Base-by-base conservation (phyloP, 768 basidiomycete genomes). In the Suillus americanus region DNA sequence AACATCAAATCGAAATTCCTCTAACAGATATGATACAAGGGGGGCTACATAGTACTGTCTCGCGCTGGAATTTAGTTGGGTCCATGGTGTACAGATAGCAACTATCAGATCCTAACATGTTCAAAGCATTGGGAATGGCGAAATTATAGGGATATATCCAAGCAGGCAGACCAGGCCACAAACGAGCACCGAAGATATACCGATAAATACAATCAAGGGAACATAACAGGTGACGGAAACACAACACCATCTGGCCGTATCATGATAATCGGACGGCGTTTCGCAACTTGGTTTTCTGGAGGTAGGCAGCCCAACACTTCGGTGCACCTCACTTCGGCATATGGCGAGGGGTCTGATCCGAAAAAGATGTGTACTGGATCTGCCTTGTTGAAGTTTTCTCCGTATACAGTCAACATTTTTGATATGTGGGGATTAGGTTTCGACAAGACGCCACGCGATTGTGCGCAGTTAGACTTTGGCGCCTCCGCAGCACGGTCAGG, bases 331-430 rank as follows among this genome's bases (percentile, higher is more conserved):
- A 95, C 88, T 79, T 94, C 92, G 66, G 91, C 90, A 73, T 87
- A 91, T n/a, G 90, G 89, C 64, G 91, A 92, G 61, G 89, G 91
- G 75, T 93, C 91, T 30, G 88, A 86, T 48, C 94, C 94, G 70
- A 95, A 94, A 83, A 92, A 95, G 61, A 95, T 87, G 53, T 83
- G 86, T 65, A 92, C 82, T 43, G 93, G 91, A 64, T 94, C 91
- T 45, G 84, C 76, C 81, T 94, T 94, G 72, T 84, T 86, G 76
- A 95, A 94, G 79, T 95, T 92, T 78, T 95, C 92, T 64, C 94
- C 94, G 70, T 94, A 92, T 1, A 95, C 82, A 30, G 92, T 95
- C 68, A 95, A 77, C 86, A 92, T 87, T 79, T 93, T 90, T 30
- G 85, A 84, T 41, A 87, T 83, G 69, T 91, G 89, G 33, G 90